Conservation (phyloP, 2,329 filamentous ascomycete genomes). For the Aspergillus sp. region DNA sequence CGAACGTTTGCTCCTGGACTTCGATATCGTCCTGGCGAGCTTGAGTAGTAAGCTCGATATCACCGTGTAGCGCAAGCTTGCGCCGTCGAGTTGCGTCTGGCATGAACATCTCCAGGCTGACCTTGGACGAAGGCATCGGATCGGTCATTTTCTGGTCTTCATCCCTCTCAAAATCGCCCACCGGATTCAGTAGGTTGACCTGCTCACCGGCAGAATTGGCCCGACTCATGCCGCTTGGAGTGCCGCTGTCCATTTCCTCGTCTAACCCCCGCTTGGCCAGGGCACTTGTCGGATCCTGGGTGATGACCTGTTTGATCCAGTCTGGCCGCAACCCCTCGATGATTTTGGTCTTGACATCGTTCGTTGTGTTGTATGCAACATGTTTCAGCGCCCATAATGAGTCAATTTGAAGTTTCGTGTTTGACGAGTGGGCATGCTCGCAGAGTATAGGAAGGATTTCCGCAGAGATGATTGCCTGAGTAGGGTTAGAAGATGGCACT, state of each 20-base stretch:
- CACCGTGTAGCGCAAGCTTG: constrained; percentile 60
- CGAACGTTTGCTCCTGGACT: constrained; percentile 88
- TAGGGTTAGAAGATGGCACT: not conserved
- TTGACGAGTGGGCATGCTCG: constrained; percentile 79
- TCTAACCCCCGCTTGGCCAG: constrained; percentile 35
- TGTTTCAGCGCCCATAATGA: constrained; percentile 95
- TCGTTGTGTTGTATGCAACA: constrained; percentile 73
- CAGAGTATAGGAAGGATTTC: constrained; percentile 79
- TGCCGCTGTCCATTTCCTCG: constrained; percentile 36
- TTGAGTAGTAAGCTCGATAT: constrained; percentile 69
- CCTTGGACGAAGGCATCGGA: constrained; percentile 46
- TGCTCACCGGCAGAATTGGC: constrained; percentile 65
- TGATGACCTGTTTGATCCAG: constrained; percentile 81
- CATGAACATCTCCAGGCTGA: constrained; percentile 43
- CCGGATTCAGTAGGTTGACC: constrained; percentile 63
- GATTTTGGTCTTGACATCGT: constrained; percentile 75
- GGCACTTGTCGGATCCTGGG: constrained; percentile 53
- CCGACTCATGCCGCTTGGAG: constrained; percentile 56
- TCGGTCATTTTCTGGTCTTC: constrained; percentile 43
- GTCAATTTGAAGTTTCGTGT: constrained; percentile 78
- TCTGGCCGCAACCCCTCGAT: constrained; percentile 76
- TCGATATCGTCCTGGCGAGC: constrained; percentile 77
- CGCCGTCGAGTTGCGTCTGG: constrained; percentile 46
- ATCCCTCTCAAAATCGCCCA: constrained; percentile 38
- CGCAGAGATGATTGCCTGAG: constrained; percentile 70